Evolutionary conservation across 2,329 filamentous ascomycete genomes (phyloP).

Genomic region (Westerdykella ornata): DNA sequence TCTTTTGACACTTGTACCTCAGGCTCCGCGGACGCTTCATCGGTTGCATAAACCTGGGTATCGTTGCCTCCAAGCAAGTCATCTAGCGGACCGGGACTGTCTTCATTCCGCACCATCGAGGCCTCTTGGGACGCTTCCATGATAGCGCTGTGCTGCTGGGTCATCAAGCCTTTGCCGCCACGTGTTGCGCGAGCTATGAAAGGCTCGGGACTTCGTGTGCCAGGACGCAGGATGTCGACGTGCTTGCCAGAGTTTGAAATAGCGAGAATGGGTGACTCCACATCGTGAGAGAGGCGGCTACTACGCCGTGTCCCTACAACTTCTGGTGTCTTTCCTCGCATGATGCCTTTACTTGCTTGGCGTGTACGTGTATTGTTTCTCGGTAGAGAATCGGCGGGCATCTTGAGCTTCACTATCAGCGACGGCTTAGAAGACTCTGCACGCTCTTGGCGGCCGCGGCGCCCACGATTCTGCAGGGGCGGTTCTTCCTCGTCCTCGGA

Average conservation of each 20-base stretch:
- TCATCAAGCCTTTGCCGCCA: conserved; percentile 45
- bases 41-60: conserved; percentile 33
- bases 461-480: conserved; percentile 5
- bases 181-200: conserved; percentile 39
- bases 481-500: conserved; percentile 27
- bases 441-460: conserved; percentile 18
- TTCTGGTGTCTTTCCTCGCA: conserved; percentile 36
- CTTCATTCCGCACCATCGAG: conserved; percentile 31
- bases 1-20: conserved; percentile 28
- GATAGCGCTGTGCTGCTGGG: conserved; percentile 43
- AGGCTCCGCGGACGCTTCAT: conserved; percentile 25
- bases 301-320: conserved; percentile 44
- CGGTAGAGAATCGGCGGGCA: conserved; percentile 15
- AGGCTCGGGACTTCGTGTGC: conserved; percentile 47
- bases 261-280: conserved; percentile 50
- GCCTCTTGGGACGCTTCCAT: conserved; percentile 51
- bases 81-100: conserved; percentile 27
- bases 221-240: conserved; percentile 48
- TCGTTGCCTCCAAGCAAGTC: conserved; percentile 30
- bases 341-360: conserved; percentile 35
- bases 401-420: conserved; percentile 40
- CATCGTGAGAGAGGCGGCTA: conserved; percentile 54
- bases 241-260: conserved; percentile 55
- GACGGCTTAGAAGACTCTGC: conserved; percentile 27
- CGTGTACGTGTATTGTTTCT: conserved; percentile 25